Evolutionary conservation across 768 basidiomycete genomes (phyloP).

Genomic region (Leccinellum luteum): DNA sequence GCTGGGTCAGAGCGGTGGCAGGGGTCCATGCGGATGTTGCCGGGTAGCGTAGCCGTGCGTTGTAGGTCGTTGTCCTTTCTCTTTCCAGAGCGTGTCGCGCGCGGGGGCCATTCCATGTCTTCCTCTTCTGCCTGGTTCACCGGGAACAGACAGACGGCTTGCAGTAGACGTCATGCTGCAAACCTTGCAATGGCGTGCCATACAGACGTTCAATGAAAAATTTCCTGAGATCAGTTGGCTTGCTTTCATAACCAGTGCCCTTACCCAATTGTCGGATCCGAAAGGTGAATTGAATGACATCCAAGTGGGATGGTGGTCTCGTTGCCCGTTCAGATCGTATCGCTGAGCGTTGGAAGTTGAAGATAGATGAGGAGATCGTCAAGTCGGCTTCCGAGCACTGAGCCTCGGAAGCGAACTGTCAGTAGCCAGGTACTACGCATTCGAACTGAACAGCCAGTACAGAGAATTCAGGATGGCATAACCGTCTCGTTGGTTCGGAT

Average conservation of each 20-base stretch:
- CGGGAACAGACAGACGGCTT: background rate
- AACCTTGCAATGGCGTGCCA: background rate
- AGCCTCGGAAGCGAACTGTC: slow-evolving; percentile 19
- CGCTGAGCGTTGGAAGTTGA: slow-evolving; percentile 59
- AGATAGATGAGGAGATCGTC: slow-evolving; percentile 58
- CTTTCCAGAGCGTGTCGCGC: too few relatives aligned
- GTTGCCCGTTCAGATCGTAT: slow-evolving; percentile 76
- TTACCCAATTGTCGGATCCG: background rate
- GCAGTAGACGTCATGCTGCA: background rate
- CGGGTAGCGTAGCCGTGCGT: too few relatives aligned
- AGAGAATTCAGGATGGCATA: background rate
- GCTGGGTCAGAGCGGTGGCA: too few relatives aligned
- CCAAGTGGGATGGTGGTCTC: slow-evolving; percentile 37
- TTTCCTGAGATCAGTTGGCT: background rate
- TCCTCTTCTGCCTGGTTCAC: too few relatives aligned
- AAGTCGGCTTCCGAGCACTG: slow-evolving; percentile 37
- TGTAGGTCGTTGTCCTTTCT: too few relatives aligned
- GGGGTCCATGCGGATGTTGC: too few relatives aligned
- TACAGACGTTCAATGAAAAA: background rate
- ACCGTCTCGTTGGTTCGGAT: slow-evolving; percentile 2
- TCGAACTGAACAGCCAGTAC: slow-evolving; percentile 7
- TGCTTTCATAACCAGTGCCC: background rate
- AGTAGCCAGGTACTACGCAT: slow-evolving; percentile 4
- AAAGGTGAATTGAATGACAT: slow-evolving; percentile 9
- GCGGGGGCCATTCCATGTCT: too few relatives aligned